Conservation (phyloP, 306 rosid species). For the Inga oerstediana region DNA sequence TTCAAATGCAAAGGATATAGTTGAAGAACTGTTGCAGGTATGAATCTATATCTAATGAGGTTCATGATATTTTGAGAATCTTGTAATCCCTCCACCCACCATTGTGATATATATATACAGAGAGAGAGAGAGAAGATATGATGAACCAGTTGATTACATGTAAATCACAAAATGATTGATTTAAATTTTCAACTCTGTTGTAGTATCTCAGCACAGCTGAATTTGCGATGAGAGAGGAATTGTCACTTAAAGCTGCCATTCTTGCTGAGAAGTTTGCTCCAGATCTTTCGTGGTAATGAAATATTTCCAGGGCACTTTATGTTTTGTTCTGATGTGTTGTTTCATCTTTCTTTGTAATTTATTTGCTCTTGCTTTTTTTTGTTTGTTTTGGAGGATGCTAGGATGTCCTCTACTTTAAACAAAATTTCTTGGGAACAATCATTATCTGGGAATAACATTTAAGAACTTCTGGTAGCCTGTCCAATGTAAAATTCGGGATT, state of each 20-base stretch:
- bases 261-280: constrained; percentile 99
- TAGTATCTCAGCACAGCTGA: constrained; percentile 99
- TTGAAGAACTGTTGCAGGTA: constrained; percentile 98
- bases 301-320: neutral
- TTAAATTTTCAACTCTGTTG: constrained; percentile 44
- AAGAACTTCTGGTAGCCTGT: neutral
- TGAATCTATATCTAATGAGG: constrained; percentile 25
- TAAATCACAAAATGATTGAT: constrained; percentile 24
- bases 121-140: constrained; percentile 14
- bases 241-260: constrained; percentile 98
- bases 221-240: constrained; percentile 97
- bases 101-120: too few relatives aligned
- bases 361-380: neutral
- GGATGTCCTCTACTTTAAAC: neutral
- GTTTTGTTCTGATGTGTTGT: constrained; percentile 10
- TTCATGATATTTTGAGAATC: constrained; percentile 23
- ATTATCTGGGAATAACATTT: neutral
- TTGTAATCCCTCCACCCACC: neutral
- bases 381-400: neutral
- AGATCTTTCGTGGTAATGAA: constrained; percentile 89
- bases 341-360: constrained; percentile 18
- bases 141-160: constrained; percentile 32
- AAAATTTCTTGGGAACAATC: constrained; percentile 10
- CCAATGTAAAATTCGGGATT: neutral
- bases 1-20: constrained; percentile 98